Evolutionary conservation across 345 rosid genomes (phyloP).

Genomic region (Citrus inodora): DNA sequence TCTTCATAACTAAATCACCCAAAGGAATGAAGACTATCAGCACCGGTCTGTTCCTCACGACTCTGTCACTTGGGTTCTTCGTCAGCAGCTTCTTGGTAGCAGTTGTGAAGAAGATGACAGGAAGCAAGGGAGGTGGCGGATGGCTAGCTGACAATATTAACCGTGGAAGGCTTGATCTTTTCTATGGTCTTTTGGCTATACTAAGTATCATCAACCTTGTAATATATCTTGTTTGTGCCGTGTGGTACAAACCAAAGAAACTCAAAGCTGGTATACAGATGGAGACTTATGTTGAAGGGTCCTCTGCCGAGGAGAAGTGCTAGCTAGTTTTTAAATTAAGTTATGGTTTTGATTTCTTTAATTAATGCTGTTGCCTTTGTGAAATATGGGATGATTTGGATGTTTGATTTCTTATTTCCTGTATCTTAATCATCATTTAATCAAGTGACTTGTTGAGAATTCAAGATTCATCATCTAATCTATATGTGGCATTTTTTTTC

Average conservation of each 20-base stretch:
- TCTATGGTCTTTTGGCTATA: constrained; percentile 49
- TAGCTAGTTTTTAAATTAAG: constrained; percentile 17
- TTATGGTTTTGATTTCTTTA: neutral
- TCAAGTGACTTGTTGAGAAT: neutral
- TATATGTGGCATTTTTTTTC: neutral
- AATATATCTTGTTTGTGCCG: constrained; percentile 36
- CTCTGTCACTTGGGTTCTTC: constrained; percentile 60
- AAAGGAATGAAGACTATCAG: constrained; percentile 75
- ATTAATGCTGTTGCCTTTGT: neutral
- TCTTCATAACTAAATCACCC: constrained; percentile 67
- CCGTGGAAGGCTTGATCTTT: constrained; percentile 57
- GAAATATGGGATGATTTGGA: constrained; percentile 14
- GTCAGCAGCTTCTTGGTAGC: constrained; percentile 57
- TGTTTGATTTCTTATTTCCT: constrained; percentile 11
- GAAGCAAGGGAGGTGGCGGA: constrained; percentile 31
- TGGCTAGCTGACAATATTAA: constrained; percentile 60
- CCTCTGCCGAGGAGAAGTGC: constrained; percentile 31
- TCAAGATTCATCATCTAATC: neutral
- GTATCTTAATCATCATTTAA: neutral
- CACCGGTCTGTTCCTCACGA: constrained; percentile 70
- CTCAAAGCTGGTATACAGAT: constrained; percentile 22
- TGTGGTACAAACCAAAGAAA: constrained; percentile 40
- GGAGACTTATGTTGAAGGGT: constrained; percentile 16
- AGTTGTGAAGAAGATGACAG: constrained; percentile 40
- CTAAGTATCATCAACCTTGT: constrained; percentile 46